Evolutionary conservation across 176 grass and related monocot genomes (phyloP).

Genomic region (Oryza longistaminata): DNA sequence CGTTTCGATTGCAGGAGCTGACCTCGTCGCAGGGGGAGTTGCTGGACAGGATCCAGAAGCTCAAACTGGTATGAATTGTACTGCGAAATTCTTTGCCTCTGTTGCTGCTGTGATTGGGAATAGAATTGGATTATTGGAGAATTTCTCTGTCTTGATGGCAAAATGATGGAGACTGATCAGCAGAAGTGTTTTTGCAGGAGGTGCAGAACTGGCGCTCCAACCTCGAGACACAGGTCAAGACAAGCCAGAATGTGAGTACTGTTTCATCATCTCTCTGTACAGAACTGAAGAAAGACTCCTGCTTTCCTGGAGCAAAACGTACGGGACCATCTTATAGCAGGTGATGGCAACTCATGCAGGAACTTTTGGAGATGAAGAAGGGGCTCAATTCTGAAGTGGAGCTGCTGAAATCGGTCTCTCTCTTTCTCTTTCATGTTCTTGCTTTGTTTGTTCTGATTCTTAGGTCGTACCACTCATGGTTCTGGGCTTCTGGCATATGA

Average conservation of each 20-base stretch:
- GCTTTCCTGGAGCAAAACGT: neutral
- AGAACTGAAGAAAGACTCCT: neutral
- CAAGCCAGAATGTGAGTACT: slow-evolving; percentile 40
- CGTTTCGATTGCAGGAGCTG: slow-evolving; percentile 57
- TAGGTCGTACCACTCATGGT: neutral
- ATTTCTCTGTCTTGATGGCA: neutral
- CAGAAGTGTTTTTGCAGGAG: slow-evolving; percentile 54
- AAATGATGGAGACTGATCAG: neutral
- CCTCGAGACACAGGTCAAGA: slow-evolving; percentile 59
- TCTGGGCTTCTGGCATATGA: neutral
- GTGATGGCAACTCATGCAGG: slow-evolving; percentile 35
- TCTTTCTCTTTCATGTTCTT: neutral
- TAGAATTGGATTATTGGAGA: neutral
- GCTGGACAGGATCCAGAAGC: slow-evolving; percentile 56
- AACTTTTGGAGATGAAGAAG: slow-evolving; percentile 53
- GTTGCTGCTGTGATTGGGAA: neutral
- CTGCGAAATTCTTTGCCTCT: neutral
- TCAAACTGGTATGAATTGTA: slow-evolving; percentile 57
- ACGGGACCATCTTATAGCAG: neutral
- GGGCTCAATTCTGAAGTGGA: slow-evolving; percentile 49
- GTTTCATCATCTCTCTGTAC: neutral
- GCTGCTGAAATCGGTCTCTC: slow-evolving; percentile 57
- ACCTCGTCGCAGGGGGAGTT: slow-evolving; percentile 66
- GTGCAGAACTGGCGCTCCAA: slow-evolving; percentile 64
- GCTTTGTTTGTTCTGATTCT: neutral